A percentile compares a stretch with the other conserved stretches of the same genome.
These are phyloP conservation scores for Alternaria triticimaculans DNA, from an alignment of 2,329 filamentous ascomycete species.

Conservation along the genomic window DNA sequence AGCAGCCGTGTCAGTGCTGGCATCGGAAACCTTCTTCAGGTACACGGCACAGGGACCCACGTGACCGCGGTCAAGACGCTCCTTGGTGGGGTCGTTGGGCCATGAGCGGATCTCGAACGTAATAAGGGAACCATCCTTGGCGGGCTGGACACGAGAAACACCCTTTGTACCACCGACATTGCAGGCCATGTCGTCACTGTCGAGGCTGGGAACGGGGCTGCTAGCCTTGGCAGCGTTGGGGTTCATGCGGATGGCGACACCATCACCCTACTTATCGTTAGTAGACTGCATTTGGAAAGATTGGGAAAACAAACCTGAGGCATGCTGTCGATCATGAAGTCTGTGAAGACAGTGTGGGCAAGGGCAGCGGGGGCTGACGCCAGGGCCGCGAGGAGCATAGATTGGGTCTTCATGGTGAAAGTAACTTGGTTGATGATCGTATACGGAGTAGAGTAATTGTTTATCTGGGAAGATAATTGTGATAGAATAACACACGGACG, in stretches of 20 bases:
- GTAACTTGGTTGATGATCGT: background rate
- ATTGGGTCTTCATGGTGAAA: constrained; percentile 44
- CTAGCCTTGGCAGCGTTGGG: constrained; percentile 60
- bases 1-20: constrained; percentile 57
- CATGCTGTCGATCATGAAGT: constrained; percentile 44
- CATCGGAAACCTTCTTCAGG: constrained; percentile 71
- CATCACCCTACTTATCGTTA: constrained; percentile 65
- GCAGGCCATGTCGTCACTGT: constrained; percentile 71
- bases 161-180: constrained; percentile 59
- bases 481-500: constrained; percentile 34
- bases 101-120: constrained; percentile 72
- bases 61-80: constrained; percentile 66
- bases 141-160: constrained; percentile 56
- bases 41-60: constrained; percentile 76
- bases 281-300: background rate
- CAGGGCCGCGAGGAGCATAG: constrained; percentile 41
- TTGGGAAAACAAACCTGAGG: constrained; percentile 30
- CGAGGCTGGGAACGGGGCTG: constrained; percentile 64
- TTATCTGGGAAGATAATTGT: constrained; percentile 7
- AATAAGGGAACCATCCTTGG: constrained; percentile 61
- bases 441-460: constrained; percentile 1
- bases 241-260: constrained; percentile 73
- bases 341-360: constrained; percentile 47
- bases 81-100: constrained; percentile 62
- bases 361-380: constrained; percentile 41